Base-by-base conservation (phyloP, 2,329 filamentous ascomycete species). In the Paracoccidioides lutzii region DNA sequence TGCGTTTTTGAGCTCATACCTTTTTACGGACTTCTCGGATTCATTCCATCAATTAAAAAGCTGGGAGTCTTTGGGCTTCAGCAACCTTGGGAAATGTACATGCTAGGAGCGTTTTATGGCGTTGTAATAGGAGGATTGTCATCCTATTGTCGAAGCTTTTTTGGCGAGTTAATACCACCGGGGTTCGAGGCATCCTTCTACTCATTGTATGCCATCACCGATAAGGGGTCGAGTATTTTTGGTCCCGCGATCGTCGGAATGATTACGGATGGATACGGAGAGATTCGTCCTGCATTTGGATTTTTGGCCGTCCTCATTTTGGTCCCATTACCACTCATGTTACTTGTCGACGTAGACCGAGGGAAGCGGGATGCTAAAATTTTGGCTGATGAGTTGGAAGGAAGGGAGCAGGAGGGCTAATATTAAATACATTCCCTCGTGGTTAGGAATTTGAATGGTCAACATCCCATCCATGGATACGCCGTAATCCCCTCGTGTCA, bases 181-280 rank as follows among this genome's bases (percentile, higher is more conserved):
- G 93, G 93, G 3, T 94, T 87, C 35, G 93, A 98, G 71, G 90
- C 93, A 0, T 90, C 91, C 0, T 98, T 98, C 67, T 98, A 95
- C 67, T 90, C 91, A 0, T 77, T 98, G 1, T 98, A 97, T 67
- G 93, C 93, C 40, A 96, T 97, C 60, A 97, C 93, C 1, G 93
- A 98, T 69, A 98, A 98, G 71, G 90, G 91, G 0, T 93, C 87
- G 28, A 94, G 88, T 66, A 78, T 97, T 2, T 96, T 98, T 69
- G 93, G 93, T 0, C 93, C 93, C 0, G 87, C 89, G 0, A 91
- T 98, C 66, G 93, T 98, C 0, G 93, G 90, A 1, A 82, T 84
- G 10, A 95, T 98, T 61, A 95, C 93, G 10, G 90, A 97, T 70
- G 81, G 76, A 52, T 85, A 85, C 33, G 87, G 87, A 4, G 84